Percentiles rank a stretch among this genome's conserved stretches.
These are phyloP conservation scores for Fraxinus americana DNA, from an alignment of 257 asterid genomes.

Conservation along the genomic window DNA sequence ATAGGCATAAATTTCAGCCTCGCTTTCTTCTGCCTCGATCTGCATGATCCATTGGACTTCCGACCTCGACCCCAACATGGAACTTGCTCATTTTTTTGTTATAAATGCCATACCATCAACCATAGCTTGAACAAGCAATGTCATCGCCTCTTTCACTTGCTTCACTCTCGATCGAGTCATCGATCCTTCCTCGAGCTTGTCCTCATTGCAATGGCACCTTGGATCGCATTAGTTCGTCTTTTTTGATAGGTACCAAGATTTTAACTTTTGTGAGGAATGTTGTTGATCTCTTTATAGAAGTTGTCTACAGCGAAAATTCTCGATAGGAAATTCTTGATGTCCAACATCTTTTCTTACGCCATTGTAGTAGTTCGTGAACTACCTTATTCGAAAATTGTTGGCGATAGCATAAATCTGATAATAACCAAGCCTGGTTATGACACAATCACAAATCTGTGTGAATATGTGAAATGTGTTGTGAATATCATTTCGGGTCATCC, in stretches of 20 bases:
- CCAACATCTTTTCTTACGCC: constrained; percentile 38
- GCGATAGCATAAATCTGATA: constrained; percentile 46
- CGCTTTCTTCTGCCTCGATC: too few species aligned
- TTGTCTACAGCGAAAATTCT: constrained; percentile 42
- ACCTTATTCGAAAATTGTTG: constrained; percentile 47
- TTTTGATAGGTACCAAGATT: neutral
- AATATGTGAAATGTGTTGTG: constrained; percentile 39
- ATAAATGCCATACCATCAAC: too few species aligned
- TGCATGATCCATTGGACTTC: too few species aligned
- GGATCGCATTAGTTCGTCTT: neutral
- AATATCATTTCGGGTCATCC: constrained; percentile 47
- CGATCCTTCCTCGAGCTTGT: too few species aligned
- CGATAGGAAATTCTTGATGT: constrained; percentile 23
- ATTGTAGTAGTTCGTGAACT: constrained; percentile 55
- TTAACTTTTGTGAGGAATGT: neutral
- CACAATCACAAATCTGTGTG: constrained; percentile 40
- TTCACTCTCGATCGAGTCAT: too few species aligned
- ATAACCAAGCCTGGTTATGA: constrained; percentile 44
- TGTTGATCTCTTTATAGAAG: neutral
- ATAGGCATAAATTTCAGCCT: too few species aligned
- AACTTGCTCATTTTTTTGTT: too few species aligned
- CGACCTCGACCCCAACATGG: too few species aligned
- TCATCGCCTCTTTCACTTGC: too few species aligned
- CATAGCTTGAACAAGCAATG: too few species aligned
- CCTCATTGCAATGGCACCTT: too few species aligned